Conservation (phyloP, 306 rosid genomes). For the Rosa persica region DNA sequence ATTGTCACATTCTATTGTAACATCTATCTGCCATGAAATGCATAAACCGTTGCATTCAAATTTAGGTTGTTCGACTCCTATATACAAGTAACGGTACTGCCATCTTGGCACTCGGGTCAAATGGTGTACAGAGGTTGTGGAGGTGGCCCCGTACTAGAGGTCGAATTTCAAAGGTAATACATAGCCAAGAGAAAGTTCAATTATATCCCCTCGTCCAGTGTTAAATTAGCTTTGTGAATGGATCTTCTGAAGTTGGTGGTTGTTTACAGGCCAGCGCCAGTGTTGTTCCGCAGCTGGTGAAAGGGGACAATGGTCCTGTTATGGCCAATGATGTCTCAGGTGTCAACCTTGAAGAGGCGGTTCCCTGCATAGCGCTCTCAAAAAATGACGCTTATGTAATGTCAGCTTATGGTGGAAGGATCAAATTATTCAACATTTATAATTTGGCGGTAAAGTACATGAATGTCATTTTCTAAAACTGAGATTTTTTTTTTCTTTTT, state of each 20-base stretch:
- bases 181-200: constrained; percentile 1
- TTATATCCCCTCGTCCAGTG: constrained; percentile 7
- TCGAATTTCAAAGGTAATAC: constrained; percentile 67
- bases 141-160: constrained; percentile 77
- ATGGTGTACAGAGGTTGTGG: constrained; percentile 88
- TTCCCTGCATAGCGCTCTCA: constrained; percentile 86
- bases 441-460: constrained; percentile 58
- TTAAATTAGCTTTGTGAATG: constrained; percentile 19
- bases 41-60: constrained; percentile 10
- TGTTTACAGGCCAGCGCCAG: constrained; percentile 76
- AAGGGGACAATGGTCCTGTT: constrained; percentile 80
- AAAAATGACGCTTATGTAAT: constrained; percentile 84
- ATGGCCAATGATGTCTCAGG: constrained; percentile 79
- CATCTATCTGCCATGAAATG: constrained; percentile 21
- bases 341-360: constrained; percentile 83
- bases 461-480: constrained; percentile 12
- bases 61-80: constrained; percentile 73
- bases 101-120: constrained; percentile 85
- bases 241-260: constrained; percentile 36
- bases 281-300: constrained; percentile 80
- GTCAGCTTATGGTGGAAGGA: constrained; percentile 90
- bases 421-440: constrained; percentile 80
- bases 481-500: constrained; percentile 9
- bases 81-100: constrained; percentile 79
- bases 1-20: constrained; percentile 16